phyloP scores from a whole-genome alignment of 2,329 filamentous ascomycete genomes.

The Hortaea werneckii region DNA sequence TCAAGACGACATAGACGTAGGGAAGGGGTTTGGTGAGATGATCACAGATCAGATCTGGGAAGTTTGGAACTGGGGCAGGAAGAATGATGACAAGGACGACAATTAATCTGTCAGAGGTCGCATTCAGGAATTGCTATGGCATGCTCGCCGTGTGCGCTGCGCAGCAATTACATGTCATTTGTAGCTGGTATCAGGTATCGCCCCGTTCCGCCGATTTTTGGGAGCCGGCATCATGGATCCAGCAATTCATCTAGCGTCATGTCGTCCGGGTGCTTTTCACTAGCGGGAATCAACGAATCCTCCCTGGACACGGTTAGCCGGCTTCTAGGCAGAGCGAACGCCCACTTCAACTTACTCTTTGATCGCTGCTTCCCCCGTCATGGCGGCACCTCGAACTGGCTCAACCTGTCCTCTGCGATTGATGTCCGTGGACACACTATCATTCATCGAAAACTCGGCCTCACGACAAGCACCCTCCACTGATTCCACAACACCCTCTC shows the following conservation, averaged over 20 bases:
- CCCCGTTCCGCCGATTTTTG: too few species aligned
- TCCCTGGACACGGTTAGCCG: too few species aligned
- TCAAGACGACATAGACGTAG: conserved; percentile 30
- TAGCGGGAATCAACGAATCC: not conserved
- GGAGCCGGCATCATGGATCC: not conserved
- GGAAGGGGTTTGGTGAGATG: conserved; percentile 28
- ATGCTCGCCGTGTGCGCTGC: too few species aligned
- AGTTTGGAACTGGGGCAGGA: conserved; percentile 28
- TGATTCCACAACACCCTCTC: not conserved
- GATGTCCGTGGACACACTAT: too few species aligned
- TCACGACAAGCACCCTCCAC: not conserved
- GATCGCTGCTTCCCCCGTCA: too few species aligned
- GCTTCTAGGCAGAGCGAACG: too few species aligned
- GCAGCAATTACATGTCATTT: too few species aligned
- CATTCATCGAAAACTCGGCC: not conserved
- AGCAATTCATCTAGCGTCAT: not conserved
- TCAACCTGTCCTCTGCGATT: too few species aligned
- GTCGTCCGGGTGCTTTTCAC: not conserved
- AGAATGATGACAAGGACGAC: conserved; percentile 23
- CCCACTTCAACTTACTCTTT: too few species aligned
- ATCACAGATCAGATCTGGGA: conserved; percentile 30
- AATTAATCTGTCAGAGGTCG: not conserved
- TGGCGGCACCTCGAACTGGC: too few species aligned
- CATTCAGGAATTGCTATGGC: not conserved
- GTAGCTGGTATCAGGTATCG: too few species aligned